Percentiles rank a stretch among this genome's conserved stretches.
These are phyloP conservation scores for Suhomyces sp. DNA, from an alignment of 805 yeast species.

Conservation along the genomic window DNA sequence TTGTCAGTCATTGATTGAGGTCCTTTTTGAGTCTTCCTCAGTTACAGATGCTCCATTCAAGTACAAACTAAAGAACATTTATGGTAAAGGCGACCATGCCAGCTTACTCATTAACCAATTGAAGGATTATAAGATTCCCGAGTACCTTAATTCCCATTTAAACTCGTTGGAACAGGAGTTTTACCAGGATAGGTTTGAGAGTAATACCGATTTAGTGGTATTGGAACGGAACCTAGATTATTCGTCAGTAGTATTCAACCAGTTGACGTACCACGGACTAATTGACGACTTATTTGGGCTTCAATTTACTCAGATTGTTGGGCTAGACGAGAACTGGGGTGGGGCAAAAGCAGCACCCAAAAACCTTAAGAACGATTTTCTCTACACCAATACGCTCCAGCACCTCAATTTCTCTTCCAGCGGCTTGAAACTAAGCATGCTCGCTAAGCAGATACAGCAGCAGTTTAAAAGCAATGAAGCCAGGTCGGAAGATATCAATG, in stretches of 20 bases:
- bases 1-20: conserved; percentile 47
- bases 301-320: conserved; percentile 20
- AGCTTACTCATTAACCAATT: conserved; percentile 43
- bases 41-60: conserved; percentile 4
- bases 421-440: conserved; percentile 65
- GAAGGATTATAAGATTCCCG: conserved; percentile 32
- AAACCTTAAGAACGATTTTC: conserved; percentile 48
- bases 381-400: conserved; percentile 48
- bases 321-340: neutral
- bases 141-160: conserved; percentile 34
- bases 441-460: conserved; percentile 68
- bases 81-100: conserved; percentile 60
- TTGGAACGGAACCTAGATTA: conserved; percentile 77
- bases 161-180: conserved; percentile 38
- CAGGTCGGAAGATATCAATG: conserved; percentile 25
- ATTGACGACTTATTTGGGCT: conserved; percentile 68
- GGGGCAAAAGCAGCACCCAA: conserved; percentile 56
- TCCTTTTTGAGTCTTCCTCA: conserved; percentile 37
- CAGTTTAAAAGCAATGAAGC: conserved; percentile 58
- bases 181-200: conserved; percentile 31
- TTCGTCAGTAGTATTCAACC: conserved; percentile 67
- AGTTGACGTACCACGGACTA: conserved; percentile 78
- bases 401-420: conserved; percentile 75
- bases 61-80: conserved; percentile 51
- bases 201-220: conserved; percentile 69